phyloP scores from a whole-genome alignment of 2,329 filamentous ascomycete genomes.

The Ophiocordyceps camponoti-rufipedis region DNA sequence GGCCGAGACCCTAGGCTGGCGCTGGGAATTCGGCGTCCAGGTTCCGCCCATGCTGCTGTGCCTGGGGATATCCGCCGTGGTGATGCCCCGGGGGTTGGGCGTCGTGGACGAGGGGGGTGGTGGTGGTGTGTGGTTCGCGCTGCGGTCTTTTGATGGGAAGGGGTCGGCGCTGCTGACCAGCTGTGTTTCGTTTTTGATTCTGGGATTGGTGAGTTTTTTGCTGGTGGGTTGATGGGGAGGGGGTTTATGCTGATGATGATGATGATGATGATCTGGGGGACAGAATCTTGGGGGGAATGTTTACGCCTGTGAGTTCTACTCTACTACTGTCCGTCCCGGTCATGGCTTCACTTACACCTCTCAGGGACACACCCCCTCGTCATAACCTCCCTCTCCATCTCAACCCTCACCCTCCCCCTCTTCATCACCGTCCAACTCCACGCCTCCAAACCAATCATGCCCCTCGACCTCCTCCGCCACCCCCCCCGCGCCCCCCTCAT shows the following conservation, averaged over 20 bases:
- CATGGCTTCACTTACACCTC: too few species aligned
- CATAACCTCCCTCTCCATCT: slow-evolving; percentile 29
- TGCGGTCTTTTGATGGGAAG: slow-evolving; percentile 36
- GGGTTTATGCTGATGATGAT: too few species aligned
- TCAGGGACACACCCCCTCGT: slow-evolving; percentile 40
- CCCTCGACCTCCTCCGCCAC: slow-evolving; percentile 29
- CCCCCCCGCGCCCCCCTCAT: slow-evolving; percentile 39
- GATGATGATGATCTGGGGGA: not conserved
- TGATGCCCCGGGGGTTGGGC: slow-evolving; percentile 35
- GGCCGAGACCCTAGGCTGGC: slow-evolving; percentile 53
- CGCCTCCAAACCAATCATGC: slow-evolving; percentile 39
- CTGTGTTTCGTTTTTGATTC: slow-evolving; percentile 36
- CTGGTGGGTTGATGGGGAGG: too few species aligned
- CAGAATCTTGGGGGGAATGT: slow-evolving; percentile 46
- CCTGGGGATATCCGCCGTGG: slow-evolving; percentile 23
- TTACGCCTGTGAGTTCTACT: slow-evolving; percentile 27
- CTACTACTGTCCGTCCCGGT: too few species aligned
- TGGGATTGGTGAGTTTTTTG: slow-evolving; percentile 29
- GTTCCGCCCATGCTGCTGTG: slow-evolving; percentile 30
- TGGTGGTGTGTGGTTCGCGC: slow-evolving; percentile 26
- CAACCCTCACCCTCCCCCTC: slow-evolving; percentile 25
- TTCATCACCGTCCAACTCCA: slow-evolving; percentile 34
- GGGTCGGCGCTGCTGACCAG: slow-evolving; percentile 35
- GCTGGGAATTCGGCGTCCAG: slow-evolving; percentile 52
- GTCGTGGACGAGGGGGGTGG: slow-evolving; percentile 20